These are phyloP conservation scores for Proliferodiscus dingleyae DNA, from an alignment of 2,329 filamentous ascomycete species.

Conservation along the genomic window DNA sequence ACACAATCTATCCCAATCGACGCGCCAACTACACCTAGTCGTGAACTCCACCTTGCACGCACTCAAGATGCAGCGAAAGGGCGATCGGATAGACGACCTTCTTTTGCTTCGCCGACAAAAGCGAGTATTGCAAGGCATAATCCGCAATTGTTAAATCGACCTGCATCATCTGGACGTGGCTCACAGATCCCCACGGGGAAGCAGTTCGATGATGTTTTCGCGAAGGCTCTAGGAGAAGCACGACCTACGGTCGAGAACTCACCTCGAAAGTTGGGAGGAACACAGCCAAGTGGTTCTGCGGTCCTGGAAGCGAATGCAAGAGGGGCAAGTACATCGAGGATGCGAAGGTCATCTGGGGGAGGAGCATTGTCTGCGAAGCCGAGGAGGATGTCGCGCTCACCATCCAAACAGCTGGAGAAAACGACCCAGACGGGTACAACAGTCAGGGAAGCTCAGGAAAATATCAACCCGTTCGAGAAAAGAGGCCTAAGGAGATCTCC, in stretches of 20 bases:
- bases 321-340: constrained; percentile 9
- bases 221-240: constrained; percentile 19
- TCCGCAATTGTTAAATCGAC: constrained; percentile 50
- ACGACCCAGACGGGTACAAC: neutral
- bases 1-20: constrained; percentile 40
- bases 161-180: constrained; percentile 32
- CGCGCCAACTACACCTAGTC: constrained; percentile 37
- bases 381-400: constrained; percentile 27
- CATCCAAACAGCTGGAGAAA: constrained; percentile 15
- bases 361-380: constrained; percentile 24
- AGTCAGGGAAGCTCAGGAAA: constrained; percentile 7
- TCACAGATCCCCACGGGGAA: constrained; percentile 31
- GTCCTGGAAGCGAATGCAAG: constrained; percentile 10
- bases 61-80: constrained; percentile 23
- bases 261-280: neutral
- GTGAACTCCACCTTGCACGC: constrained; percentile 20
- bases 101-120: constrained; percentile 63
- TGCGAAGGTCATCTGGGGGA: constrained; percentile 13
- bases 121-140: constrained; percentile 58
- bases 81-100: constrained; percentile 40
- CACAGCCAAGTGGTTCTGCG: neutral
- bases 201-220: constrained; percentile 29
- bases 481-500: constrained; percentile 12
- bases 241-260: neutral
- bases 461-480: constrained; percentile 11